phyloP scores from a whole-genome alignment of 768 basidiomycete genomes.

The Trametes punicea region DNA sequence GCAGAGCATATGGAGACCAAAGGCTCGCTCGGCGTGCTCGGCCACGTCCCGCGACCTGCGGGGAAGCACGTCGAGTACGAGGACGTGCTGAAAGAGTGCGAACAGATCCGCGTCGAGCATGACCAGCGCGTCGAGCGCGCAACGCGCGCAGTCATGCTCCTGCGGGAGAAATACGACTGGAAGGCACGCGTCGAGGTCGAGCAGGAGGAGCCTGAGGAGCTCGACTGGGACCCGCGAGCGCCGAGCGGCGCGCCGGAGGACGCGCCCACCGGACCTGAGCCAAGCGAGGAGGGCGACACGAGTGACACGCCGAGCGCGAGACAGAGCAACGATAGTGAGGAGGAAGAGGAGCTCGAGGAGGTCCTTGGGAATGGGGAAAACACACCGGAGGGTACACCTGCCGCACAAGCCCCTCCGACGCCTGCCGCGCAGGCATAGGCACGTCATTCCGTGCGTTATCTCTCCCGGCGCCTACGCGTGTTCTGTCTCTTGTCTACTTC shows the following conservation, averaged over 20 bases:
- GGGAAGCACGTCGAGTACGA: slow-evolving; percentile 38
- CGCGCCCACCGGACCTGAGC: slow-evolving; percentile 15
- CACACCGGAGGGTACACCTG: slow-evolving; percentile 24
- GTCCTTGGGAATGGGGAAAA: slow-evolving; percentile 29
- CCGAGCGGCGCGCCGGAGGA: slow-evolving; percentile 24
- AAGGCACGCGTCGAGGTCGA: slow-evolving; percentile 76
- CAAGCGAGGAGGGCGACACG: slow-evolving; percentile 30
- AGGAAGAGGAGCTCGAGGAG: slow-evolving; percentile 32
- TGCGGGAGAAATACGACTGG: slow-evolving; percentile 81
- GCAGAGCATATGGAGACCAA: slow-evolving; percentile 54
- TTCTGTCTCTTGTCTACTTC: background rate
- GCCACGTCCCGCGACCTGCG: slow-evolving; percentile 24
- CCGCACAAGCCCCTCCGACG: slow-evolving; percentile 38
- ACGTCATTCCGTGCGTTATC: background rate
- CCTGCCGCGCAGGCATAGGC: slow-evolving; percentile 1
- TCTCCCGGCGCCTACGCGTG: background rate
- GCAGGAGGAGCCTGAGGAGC: slow-evolving; percentile 74
- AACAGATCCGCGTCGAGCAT: slow-evolving; percentile 63
- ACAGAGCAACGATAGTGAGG: slow-evolving; percentile 32
- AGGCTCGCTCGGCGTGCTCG: slow-evolving; percentile 33
- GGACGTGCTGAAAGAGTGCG: slow-evolving; percentile 65
- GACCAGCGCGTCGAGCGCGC: slow-evolving; percentile 76
- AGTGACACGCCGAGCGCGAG: slow-evolving; percentile 21
- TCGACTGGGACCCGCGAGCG: slow-evolving; percentile 63
- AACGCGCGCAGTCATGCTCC: slow-evolving; percentile 72